Conservation (phyloP, 225 moss, liverwort and hornwort species). For the Pseudoscleropodium purum region DNA sequence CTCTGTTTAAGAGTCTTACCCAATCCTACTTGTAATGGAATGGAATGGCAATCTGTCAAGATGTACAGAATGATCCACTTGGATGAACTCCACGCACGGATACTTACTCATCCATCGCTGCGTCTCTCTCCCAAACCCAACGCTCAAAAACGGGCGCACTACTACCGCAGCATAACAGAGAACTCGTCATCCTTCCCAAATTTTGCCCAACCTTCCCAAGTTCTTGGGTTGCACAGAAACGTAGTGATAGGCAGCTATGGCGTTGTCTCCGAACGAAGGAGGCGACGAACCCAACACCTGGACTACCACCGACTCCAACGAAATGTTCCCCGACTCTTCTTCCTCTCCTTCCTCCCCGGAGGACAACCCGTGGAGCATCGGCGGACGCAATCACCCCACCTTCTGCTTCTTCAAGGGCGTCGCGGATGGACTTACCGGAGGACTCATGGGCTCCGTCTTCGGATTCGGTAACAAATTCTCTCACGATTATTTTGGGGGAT, state of each 20-base stretch:
- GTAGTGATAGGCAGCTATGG: constrained; percentile 19
- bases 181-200: neutral
- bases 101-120: neutral
- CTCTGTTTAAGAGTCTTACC: neutral
- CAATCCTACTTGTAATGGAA: neutral
- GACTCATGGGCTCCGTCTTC: constrained; percentile 89
- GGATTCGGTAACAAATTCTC: constrained; percentile 59
- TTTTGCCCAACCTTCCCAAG: neutral
- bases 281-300: constrained; percentile 3
- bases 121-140: neutral
- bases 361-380: neutral
- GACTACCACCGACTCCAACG: neutral
- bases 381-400: constrained; percentile 28
- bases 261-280: constrained; percentile 19
- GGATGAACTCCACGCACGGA: neutral
- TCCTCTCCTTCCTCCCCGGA: neutral
- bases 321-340: neutral
- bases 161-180: neutral
- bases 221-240: neutral
- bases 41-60: neutral
- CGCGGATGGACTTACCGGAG: constrained; percentile 58
- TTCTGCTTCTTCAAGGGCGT: constrained; percentile 52
- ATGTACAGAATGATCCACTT: neutral
- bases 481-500: no score
- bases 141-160: neutral